Percentiles rank a stretch among this genome's conserved stretches.
Conservation (phyloP, 768 basidiomycete species). For the Xerocomus spinulosus region DNA sequence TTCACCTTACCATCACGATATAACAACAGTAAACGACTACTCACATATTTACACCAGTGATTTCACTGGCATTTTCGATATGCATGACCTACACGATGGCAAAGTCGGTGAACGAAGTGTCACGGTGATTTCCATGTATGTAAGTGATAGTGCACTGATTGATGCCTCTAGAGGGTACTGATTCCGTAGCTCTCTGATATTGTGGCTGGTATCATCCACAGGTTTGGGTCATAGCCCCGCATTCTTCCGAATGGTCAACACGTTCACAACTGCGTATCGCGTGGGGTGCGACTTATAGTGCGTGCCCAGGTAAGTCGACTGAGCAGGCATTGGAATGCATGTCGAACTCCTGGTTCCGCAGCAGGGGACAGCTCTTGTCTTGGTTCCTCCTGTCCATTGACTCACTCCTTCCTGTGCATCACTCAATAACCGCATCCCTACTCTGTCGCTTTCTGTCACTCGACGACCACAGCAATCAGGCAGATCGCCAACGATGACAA, state of each 20-base stretch:
- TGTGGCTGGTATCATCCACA: no score
- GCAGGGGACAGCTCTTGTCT: neutral
- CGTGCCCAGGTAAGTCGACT: neutral
- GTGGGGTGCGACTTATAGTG: constrained; percentile 1
- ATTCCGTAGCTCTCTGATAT: no score
- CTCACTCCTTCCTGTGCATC: neutral
- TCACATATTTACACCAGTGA: no score
- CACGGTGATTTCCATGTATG: no score
- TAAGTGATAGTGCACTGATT: no score
- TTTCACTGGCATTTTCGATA: no score
- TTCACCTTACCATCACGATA: no score
- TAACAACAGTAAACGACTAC: no score
- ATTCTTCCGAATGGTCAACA: neutral
- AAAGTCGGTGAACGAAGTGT: no score
- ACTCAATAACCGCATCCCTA: neutral
- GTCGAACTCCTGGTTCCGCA: constrained; percentile 6
- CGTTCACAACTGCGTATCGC: constrained; percentile 3
- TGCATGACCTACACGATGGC: no score
- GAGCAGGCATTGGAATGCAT: constrained; percentile 1
- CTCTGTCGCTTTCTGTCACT: neutral
- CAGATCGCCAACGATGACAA: constrained; percentile 2
- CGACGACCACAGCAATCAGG: neutral
- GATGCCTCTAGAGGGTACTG: no score
- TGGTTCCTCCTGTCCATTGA: neutral
- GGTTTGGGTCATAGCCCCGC: no score